phyloP scores from a whole-genome alignment of 805 yeast genomes.

The Kodamaea laetipori region DNA sequence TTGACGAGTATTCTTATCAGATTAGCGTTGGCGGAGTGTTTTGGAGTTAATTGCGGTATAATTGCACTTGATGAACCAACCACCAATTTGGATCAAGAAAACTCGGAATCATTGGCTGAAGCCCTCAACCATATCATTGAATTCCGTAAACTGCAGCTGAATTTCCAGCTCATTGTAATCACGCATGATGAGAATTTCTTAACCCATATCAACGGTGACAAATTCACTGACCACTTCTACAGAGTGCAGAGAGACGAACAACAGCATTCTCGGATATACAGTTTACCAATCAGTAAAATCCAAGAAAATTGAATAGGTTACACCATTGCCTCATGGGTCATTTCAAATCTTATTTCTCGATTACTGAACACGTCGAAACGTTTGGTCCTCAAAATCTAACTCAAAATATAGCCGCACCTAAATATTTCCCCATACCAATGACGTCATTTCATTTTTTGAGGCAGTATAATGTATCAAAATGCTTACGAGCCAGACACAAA shows the following conservation, averaged over 20 bases:
- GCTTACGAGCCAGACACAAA: too few relatives aligned
- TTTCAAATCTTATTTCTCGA: too few relatives aligned
- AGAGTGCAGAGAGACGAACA: conserved; percentile 77
- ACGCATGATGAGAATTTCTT: conserved; percentile 95
- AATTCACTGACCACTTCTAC: conserved; percentile 85
- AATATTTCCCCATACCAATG: too few relatives aligned
- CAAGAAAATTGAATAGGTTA: conserved; percentile 27
- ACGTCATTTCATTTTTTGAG: too few relatives aligned
- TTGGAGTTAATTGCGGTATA: conserved; percentile 93
- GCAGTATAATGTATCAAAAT: too few relatives aligned
- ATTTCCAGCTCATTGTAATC: conserved; percentile 92
- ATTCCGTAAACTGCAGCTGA: conserved; percentile 71
- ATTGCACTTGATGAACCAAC: conserved; percentile 98
- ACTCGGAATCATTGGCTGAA: conserved; percentile 82
- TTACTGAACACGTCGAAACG: too few relatives aligned
- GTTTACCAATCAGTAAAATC: conserved; percentile 44
- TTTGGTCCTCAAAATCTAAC: too few relatives aligned
- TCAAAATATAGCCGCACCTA: too few relatives aligned
- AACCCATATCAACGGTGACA: conserved; percentile 78
- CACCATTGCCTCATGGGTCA: not conserved
- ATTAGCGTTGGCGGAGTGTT: conserved; percentile 90
- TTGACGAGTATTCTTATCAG: conserved; percentile 89
- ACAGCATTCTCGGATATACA: conserved; percentile 73
- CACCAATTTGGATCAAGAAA: conserved; percentile 88
- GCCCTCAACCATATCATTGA: conserved; percentile 76